These are phyloP conservation scores for Yarrowia deformans DNA, from an alignment of 805 yeast genomes.

Conservation along the genomic window DNA sequence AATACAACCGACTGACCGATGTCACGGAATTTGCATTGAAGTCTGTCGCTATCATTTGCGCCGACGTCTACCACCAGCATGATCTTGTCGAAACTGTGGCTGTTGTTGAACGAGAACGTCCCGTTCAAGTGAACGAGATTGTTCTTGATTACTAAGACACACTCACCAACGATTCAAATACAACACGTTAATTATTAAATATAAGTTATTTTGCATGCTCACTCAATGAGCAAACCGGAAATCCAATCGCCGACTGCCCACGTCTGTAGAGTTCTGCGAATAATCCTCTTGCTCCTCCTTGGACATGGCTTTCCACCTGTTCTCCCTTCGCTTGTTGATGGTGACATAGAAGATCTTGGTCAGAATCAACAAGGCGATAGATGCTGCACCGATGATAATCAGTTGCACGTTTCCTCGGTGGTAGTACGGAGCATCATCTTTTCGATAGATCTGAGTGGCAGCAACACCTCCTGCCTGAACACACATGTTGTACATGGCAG, in stretches of 20 bases:
- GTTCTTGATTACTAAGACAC: slow-evolving; percentile 4
- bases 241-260: slow-evolving; percentile 67
- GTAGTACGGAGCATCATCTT: slow-evolving; percentile 66
- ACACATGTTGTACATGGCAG: slow-evolving; percentile 70
- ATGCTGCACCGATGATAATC: slow-evolving; percentile 44
- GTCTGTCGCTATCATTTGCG: slow-evolving; percentile 40
- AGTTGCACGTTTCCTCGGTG: slow-evolving; percentile 59
- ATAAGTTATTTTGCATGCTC: slow-evolving; percentile 17
- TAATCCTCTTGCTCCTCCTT: slow-evolving; percentile 60
- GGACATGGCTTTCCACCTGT: slow-evolving; percentile 61
- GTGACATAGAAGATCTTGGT: slow-evolving; percentile 50
- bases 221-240: slow-evolving; percentile 51
- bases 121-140: slow-evolving; percentile 15
- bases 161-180: not conserved
- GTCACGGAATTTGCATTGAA: slow-evolving; percentile 43
- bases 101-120: slow-evolving; percentile 12
- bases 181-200: slow-evolving; percentile 3
- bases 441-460: slow-evolving; percentile 63
- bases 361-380: slow-evolving; percentile 42
- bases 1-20: slow-evolving; percentile 39
- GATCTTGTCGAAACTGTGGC: slow-evolving; percentile 40
- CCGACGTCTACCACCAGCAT: slow-evolving; percentile 43
- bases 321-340: slow-evolving; percentile 51
- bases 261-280: slow-evolving; percentile 56
- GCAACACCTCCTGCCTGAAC: slow-evolving; percentile 65